Conservation (phyloP, 176 grass and related monocot species). For the Hyparrhenia diplandra region DNA sequence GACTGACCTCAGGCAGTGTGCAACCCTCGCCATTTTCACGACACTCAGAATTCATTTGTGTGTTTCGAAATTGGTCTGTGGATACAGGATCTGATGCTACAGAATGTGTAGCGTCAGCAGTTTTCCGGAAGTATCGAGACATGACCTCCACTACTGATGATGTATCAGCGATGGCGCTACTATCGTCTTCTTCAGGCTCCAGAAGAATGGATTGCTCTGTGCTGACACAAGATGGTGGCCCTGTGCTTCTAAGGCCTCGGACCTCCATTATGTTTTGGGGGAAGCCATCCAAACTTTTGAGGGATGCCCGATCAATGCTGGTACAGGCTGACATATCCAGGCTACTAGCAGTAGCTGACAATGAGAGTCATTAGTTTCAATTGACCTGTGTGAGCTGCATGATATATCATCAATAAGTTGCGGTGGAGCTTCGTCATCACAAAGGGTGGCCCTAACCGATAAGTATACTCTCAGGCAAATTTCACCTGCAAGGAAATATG, state of each 20-base stretch:
- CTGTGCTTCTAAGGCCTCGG: slow-evolving; percentile 13
- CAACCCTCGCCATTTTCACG: slow-evolving; percentile 29
- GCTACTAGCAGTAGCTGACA: slow-evolving; percentile 27
- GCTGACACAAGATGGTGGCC: slow-evolving; percentile 26
- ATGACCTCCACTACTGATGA: slow-evolving; percentile 47
- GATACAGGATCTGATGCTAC: not conserved
- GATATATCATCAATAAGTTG: slow-evolving; percentile 35
- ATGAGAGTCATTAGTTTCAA: slow-evolving; percentile 24
- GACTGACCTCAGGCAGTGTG: slow-evolving; percentile 21
- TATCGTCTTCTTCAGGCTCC: slow-evolving; percentile 40
- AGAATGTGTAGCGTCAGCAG: slow-evolving; percentile 18
- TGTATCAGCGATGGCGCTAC: slow-evolving; percentile 5
- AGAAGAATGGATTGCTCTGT: slow-evolving; percentile 43
- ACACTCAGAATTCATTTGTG: slow-evolving; percentile 20
- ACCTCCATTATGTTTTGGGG: not conserved
- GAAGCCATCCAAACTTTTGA: slow-evolving; percentile 22
- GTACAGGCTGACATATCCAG: slow-evolving; percentile 14
- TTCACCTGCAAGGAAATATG: slow-evolving; percentile 59
- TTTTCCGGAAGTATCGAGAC: slow-evolving; percentile 45
- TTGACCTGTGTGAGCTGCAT: slow-evolving; percentile 33
- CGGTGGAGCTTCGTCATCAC: slow-evolving; percentile 12
- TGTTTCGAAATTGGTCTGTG: slow-evolving; percentile 12
- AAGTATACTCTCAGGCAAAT: slow-evolving; percentile 61
- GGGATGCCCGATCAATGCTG: slow-evolving; percentile 17
- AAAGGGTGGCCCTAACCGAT: slow-evolving; percentile 34